phyloP scores from a whole-genome alignment of 441 rosid species.

The Macaranga tanarius region DNA sequence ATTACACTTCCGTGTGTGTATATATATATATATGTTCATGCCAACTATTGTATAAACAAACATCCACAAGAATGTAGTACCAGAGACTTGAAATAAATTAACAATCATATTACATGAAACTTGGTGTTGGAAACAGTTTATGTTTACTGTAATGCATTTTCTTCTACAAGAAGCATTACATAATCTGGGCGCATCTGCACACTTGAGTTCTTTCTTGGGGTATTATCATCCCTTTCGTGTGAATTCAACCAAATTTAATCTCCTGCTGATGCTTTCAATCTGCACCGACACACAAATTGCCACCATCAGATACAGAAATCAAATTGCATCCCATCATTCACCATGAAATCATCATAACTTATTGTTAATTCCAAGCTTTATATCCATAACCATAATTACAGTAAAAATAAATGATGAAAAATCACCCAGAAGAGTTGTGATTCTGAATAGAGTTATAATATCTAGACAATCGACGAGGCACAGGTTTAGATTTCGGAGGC shows the following conservation, averaged over 20 bases:
- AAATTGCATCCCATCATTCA: too few species aligned
- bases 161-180: too few species aligned
- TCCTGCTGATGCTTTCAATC: slow-evolving; percentile 2
- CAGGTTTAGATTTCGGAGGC: slow-evolving; percentile 44
- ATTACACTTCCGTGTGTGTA: too few species aligned
- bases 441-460: slow-evolving; percentile 46
- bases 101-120: background rate
- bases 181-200: too few species aligned
- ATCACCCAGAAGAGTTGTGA: slow-evolving; percentile 33
- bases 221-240: background rate
- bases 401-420: background rate
- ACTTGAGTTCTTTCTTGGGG: background rate
- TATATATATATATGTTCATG: too few species aligned
- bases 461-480: slow-evolving; percentile 44
- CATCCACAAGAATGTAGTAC: background rate
- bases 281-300: slow-evolving; percentile 1
- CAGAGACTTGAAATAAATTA: background rate
- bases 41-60: background rate
- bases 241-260: background rate
- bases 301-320: background rate
- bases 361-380: too few species aligned
- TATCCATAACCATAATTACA: too few species aligned
- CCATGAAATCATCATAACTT: too few species aligned
- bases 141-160: too few species aligned
- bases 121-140: background rate